These are phyloP conservation scores for Mycena leptocephala DNA, from an alignment of 768 basidiomycete species.

Conservation along the genomic window DNA sequence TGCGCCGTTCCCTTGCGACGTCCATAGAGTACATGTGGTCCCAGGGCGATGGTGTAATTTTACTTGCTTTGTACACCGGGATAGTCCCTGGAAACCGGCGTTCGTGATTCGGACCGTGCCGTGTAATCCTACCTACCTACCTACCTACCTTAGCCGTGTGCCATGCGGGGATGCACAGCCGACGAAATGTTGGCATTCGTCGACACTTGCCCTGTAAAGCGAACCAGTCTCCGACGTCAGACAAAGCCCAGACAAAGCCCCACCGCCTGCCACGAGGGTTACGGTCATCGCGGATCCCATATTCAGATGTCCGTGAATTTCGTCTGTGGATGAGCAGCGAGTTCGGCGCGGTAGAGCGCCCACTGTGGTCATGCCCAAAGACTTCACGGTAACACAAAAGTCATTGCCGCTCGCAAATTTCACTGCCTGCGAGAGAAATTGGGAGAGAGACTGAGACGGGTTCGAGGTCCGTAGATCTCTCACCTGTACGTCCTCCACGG, in stretches of 20 bases:
- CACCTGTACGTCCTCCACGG: constrained; percentile 48
- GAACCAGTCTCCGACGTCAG: not conserved
- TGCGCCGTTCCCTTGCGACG: no score
- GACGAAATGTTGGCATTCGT: constrained; percentile 48
- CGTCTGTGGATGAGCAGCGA: no score
- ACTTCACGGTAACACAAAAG: constrained; percentile 51
- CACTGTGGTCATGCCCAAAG: constrained; percentile 53
- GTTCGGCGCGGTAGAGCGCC: constrained; percentile 51
- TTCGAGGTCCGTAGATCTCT: not conserved
- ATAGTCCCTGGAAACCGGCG: no score
- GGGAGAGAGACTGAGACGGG: not conserved
- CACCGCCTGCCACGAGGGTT: constrained; percentile 41
- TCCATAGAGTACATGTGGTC: no score
- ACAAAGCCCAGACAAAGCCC: not conserved
- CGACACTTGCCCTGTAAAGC: constrained; percentile 48
- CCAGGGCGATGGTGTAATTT: no score
- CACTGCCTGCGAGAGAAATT: constrained; percentile 40
- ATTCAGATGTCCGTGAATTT: constrained; percentile 45
- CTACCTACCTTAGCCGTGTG: constrained; percentile 54
- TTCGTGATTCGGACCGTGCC: no score
- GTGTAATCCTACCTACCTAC: no score
- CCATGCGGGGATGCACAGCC: constrained; percentile 54
- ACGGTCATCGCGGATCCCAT: constrained; percentile 47
- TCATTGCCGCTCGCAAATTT: constrained; percentile 47
- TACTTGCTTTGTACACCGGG: no score